A percentile compares a stretch with the other conserved stretches of the same genome.
Evolutionary conservation across 2,329 filamentous ascomycete genomes (phyloP).

Genomic region (Botrytis byssoidea): DNA sequence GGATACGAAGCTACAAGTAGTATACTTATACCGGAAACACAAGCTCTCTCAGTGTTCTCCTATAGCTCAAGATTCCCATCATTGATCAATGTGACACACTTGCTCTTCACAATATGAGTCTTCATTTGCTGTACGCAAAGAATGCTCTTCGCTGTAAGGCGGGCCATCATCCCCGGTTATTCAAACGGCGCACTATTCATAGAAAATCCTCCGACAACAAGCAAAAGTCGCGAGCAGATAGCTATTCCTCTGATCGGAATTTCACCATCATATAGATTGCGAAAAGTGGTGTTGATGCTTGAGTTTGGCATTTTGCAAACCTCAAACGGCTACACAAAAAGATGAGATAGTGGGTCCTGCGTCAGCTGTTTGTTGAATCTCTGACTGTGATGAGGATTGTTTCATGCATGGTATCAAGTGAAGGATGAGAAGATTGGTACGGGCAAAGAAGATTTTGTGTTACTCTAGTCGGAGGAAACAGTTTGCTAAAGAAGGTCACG

Average conservation of each 20-base stretch:
- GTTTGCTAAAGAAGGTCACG: conserved; percentile 20
- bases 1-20: conserved; percentile 1
- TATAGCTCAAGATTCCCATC: conserved; percentile 7
- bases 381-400: conserved; percentile 15
- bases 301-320: conserved; percentile 9
- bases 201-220: conserved; percentile 15
- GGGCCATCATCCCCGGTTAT: conserved; percentile 14
- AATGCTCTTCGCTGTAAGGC: conserved; percentile 19
- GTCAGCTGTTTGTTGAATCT: conserved; percentile 12
- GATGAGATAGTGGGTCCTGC: not conserved
- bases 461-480: conserved; percentile 18
- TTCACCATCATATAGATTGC: not conserved
- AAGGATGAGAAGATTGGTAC: not conserved
- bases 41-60: not conserved
- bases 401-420: conserved; percentile 10
- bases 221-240: not conserved
- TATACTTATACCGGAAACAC: conserved; percentile 18
- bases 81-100: conserved; percentile 42
- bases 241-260: not conserved
- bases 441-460: conserved; percentile 14
- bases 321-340: conserved; percentile 18
- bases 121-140: conserved; percentile 19
- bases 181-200: conserved; percentile 10
- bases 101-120: conserved; percentile 13
- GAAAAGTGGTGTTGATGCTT: conserved; percentile 4